Percentiles rank a stretch among this genome's conserved stretches.
Conservation (phyloP, 192 early-diverging fungal genomes). For the Cetraspora pellucida region DNA sequence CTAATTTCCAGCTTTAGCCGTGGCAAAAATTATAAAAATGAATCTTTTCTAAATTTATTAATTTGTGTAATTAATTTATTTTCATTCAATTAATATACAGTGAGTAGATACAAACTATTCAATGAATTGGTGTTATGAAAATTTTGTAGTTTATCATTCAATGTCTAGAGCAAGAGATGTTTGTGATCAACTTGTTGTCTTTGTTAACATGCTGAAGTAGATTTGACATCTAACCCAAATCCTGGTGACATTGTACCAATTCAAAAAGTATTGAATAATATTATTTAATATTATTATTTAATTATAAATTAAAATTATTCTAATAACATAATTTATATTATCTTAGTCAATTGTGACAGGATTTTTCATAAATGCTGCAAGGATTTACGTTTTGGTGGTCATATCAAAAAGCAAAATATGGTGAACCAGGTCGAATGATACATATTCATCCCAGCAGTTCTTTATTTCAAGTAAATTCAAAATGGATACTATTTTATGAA, state of each 20-base stretch:
- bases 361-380: constrained; percentile 94
- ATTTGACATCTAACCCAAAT: constrained; percentile 79
- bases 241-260: constrained; percentile 84
- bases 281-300: not conserved
- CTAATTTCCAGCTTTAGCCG: no score
- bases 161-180: constrained; percentile 90
- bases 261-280: constrained; percentile 62
- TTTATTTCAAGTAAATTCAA: constrained; percentile 77
- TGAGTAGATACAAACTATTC: constrained; percentile 90
- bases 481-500: constrained; percentile 91
- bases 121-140: constrained; percentile 95
- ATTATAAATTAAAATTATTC: not conserved
- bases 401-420: constrained; percentile 84
- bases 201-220: constrained; percentile 90
- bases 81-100: constrained; percentile 17
- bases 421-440: constrained; percentile 77
- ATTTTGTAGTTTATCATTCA: constrained; percentile 92
- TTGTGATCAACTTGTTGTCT: constrained; percentile 90
- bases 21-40: no score
- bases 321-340: not conserved
- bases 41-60: no score
- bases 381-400: constrained; percentile 81
- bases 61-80: no score
- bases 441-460: constrained; percentile 89
- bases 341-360: constrained; percentile 81